Base-by-base conservation (phyloP, 495 filamentous ascomycete genomes). In the Physcia stellaris region DNA sequence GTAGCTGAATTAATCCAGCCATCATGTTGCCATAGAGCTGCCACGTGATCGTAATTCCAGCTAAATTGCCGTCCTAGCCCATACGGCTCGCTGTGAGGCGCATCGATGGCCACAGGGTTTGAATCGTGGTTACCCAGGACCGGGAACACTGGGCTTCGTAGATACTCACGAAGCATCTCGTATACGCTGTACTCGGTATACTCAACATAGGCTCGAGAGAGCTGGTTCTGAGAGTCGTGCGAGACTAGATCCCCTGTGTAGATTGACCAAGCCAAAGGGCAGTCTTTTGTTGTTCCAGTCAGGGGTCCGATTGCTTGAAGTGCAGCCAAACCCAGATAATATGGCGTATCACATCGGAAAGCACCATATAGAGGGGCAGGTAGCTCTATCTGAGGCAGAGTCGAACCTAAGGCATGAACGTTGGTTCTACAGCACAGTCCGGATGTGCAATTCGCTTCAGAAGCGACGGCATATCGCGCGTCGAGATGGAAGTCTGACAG, bases 401-500 rank as follows among this genome's bases (percentile, higher is more conserved):
- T 34, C 0, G 50, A 48, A 10, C 42, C 51, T 1, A 55, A 47
- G 41, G 69, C 66, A 32, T 51, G 46, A 6, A 51, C 54, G 36
- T 67, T 63, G n/a, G 35, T 51, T 32, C 72, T 59, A 41, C 73
- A 77, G 50, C 73, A 77, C 38, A 77, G 43, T 3, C 60, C 50
- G 1, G 57, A 48, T 4, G 66, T 56, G 52, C 73, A 76, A 45
- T 75, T 69, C 16, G 68, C 70, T 44, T 78, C 73, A 0, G 70
- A 66, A 4, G 55, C 60, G 37, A 67, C 66, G 6, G 57, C 51
- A 49, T 72, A 76, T 29, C 72, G 56, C 15, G 73, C 64, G 58
- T 77, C 73, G 4, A 77, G 55, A 45, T 77, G 73, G 30, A 76
- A 63, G 42, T 78, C 73, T 0, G 68, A 73, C 44, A 78, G 41